Evolutionary conservation across 305 asterid genomes (phyloP).

Genomic region (Rubia peregrina): DNA sequence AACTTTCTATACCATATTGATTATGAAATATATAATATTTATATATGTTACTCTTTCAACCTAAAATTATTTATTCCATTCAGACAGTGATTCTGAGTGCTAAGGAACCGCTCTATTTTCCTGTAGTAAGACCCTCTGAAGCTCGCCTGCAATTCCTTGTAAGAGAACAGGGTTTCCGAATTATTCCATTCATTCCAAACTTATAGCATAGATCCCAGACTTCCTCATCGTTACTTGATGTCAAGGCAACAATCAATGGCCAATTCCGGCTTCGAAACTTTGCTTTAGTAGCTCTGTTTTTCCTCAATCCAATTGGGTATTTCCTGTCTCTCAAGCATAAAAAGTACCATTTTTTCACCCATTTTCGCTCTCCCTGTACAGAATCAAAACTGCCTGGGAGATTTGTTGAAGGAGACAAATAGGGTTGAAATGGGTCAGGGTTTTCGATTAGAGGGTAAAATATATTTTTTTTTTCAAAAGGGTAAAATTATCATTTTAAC

Average conservation of each 20-base stretch:
- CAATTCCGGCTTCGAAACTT: constrained; percentile 58
- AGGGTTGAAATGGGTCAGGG: too few relatives aligned
- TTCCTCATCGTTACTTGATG: constrained; percentile 37
- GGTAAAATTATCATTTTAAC: too few relatives aligned
- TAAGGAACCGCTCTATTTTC: constrained; percentile 40
- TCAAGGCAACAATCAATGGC: constrained; percentile 76
- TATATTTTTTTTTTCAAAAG: too few relatives aligned
- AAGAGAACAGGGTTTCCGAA: constrained; percentile 33
- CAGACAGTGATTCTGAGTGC: constrained; percentile 10
- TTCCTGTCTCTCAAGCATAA: too few relatives aligned
- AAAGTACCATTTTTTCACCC: too few relatives aligned
- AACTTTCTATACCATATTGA: constrained; percentile 43
- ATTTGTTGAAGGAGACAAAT: too few relatives aligned
- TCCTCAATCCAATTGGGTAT: too few relatives aligned
- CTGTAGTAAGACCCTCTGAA: constrained; percentile 30
- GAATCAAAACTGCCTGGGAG: too few relatives aligned
- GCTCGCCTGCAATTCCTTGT: constrained; percentile 38
- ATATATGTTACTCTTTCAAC: constrained; percentile 24
- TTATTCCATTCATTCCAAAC: constrained; percentile 43
- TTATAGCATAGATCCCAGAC: constrained; percentile 29
- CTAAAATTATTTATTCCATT: constrained; percentile 18
- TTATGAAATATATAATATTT: constrained; percentile 29
- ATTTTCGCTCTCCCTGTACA: too few relatives aligned
- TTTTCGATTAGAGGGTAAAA: too few relatives aligned
- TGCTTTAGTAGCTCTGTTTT: too few relatives aligned